Percentiles rank a stretch among this genome's conserved stretches.
Evolutionary conservation across 352 stramenopile genomes (phyloP).

Genomic region (Pythium guiyangense): DNA sequence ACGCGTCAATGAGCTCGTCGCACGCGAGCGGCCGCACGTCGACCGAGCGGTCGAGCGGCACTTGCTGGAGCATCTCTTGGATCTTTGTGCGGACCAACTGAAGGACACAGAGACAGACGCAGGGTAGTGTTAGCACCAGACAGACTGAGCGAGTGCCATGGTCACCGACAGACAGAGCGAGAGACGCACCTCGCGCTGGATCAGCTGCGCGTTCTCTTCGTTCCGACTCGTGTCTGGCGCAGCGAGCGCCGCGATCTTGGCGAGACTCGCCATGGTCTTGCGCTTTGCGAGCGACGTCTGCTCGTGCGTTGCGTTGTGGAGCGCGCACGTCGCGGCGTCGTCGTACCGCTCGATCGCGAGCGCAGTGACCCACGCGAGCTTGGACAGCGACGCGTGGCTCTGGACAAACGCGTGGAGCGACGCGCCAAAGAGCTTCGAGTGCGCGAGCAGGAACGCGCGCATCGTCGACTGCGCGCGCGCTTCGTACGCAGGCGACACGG

Average conservation of each 20-base stretch:
- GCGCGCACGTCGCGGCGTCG: conserved; percentile 42
- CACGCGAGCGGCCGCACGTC: conserved; percentile 31
- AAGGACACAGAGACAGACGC: conserved; percentile 21
- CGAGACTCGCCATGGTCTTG: conserved; percentile 77
- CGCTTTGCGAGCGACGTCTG: conserved; percentile 46
- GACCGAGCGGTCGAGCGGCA: conserved; percentile 38
- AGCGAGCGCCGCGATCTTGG: conserved; percentile 75
- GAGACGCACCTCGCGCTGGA: conserved; percentile 55
- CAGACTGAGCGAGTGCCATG: background rate
- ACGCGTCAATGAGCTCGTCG: conserved; percentile 41
- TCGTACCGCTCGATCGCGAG: conserved; percentile 65
- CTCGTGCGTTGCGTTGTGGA: conserved; percentile 50
- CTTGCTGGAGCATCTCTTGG: conserved; percentile 57
- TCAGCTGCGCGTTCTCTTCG: conserved; percentile 35
- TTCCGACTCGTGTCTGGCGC: conserved; percentile 27
- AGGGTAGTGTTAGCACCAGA: background rate
- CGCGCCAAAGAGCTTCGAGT: conserved; percentile 52
- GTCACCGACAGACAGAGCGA: background rate
- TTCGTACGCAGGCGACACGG: conserved; percentile 16
- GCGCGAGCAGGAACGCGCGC: conserved; percentile 59
- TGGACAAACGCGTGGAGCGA: conserved; percentile 67
- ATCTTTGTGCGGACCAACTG: conserved; percentile 30
- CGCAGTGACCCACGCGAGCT: conserved; percentile 64
- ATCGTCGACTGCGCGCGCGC: conserved; percentile 26
- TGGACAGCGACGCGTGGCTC: conserved; percentile 40